Percentiles rank a stretch among this genome's conserved stretches.
These are phyloP conservation scores for Starmera caribaea DNA, from an alignment of 805 yeast species.

Conservation along the genomic window DNA sequence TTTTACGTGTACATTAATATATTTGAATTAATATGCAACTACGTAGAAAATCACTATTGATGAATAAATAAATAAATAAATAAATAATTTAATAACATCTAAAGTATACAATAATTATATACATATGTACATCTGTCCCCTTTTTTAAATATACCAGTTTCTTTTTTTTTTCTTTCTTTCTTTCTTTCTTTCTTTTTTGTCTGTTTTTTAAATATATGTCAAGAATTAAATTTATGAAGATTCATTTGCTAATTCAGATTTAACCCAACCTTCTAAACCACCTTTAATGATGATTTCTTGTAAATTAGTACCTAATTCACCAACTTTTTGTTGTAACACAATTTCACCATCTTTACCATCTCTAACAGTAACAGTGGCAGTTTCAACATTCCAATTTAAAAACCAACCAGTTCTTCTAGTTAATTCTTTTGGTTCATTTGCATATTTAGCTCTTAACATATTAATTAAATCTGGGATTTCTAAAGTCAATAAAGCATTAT, in stretches of 20 bases:
- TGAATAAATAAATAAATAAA: not conserved
- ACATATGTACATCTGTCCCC: not conserved
- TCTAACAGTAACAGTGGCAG: constrained; percentile 68
- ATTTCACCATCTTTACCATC: constrained; percentile 48
- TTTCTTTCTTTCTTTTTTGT: too few relatives aligned
- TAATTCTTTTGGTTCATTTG: constrained; percentile 47
- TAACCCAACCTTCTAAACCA: constrained; percentile 98
- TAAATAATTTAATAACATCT: not conserved
- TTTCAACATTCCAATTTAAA: constrained; percentile 87
- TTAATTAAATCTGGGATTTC: constrained; percentile 86
- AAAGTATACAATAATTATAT: not conserved
- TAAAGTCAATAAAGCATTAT: constrained; percentile 87
- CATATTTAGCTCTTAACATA: constrained; percentile 62
- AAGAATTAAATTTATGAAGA: not conserved
- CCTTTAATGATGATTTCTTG: constrained; percentile 97
- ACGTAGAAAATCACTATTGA: not conserved
- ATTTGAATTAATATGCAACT: not conserved
- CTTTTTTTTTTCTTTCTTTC: too few relatives aligned
- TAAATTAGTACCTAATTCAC: constrained; percentile 89
- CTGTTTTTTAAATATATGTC: not conserved
- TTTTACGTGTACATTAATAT: not conserved
- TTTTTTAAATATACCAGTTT: too few relatives aligned
- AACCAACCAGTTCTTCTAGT: constrained; percentile 95
- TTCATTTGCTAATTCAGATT: constrained; percentile 39
- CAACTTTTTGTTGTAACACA: constrained; percentile 77